Percentiles rank a stretch among this genome's conserved stretches.
phyloP scores from a whole-genome alignment of 768 basidiomycete genomes.

The Amanita phalloides region DNA sequence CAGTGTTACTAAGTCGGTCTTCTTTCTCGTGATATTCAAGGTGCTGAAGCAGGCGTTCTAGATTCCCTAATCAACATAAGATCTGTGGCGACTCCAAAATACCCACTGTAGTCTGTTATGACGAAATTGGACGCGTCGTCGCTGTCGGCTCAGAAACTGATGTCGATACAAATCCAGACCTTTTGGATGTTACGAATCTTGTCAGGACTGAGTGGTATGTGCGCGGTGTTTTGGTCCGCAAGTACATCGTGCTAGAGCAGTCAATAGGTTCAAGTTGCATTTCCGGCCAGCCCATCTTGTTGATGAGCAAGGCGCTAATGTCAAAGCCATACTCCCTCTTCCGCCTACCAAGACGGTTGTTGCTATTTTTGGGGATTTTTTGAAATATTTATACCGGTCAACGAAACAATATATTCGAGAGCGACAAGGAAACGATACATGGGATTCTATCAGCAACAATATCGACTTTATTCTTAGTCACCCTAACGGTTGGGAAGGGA shows the following conservation, averaged over 20 bases:
- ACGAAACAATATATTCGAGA: constrained; percentile 31
- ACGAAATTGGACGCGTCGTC: not conserved
- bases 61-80: not conserved
- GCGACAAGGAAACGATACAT: constrained; percentile 27
- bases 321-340: constrained; percentile 22
- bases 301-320: not conserved
- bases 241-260: not conserved
- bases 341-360: constrained; percentile 28
- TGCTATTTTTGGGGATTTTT: constrained; percentile 36
- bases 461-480: constrained; percentile 39
- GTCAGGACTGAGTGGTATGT: not conserved
- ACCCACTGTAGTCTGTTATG: constrained; percentile 4
- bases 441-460: constrained; percentile 25
- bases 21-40: constrained; percentile 2
- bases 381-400: constrained; percentile 31
- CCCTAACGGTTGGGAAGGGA: constrained; percentile 48
- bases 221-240: not conserved
- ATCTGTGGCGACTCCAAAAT: constrained; percentile 3
- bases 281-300: not conserved
- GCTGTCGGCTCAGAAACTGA: constrained; percentile 4
- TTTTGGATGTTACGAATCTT: not conserved
- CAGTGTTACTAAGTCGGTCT: constrained; percentile 23
- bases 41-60: not conserved
- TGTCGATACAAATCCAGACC: not conserved
- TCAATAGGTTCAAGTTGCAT: constrained; percentile 4